Evolutionary conservation across 2,329 filamentous ascomycete species (phyloP), one percentile per base, ranked within the genome.

Genomic region (Pseudogymnoascus sp.): DNA sequence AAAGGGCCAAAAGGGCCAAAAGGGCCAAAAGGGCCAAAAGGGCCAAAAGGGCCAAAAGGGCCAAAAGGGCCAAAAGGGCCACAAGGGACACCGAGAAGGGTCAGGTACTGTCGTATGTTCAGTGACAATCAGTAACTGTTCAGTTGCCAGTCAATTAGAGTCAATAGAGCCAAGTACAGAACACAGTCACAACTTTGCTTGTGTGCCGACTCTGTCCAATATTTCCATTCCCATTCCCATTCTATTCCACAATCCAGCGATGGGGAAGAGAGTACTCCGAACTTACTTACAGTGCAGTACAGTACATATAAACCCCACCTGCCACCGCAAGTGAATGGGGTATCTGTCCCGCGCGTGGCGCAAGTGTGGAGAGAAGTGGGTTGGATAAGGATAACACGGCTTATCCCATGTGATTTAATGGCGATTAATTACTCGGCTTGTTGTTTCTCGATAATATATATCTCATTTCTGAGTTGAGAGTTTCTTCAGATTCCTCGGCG

Each of bases 301-400:
- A 46, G 42, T 44, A 56, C 50, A 56, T 56, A 56, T 56, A 33
- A 56, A 56, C 50, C 50, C 50, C 50, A 56, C 50, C 50, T 56
- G 50, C 50, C 50, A 56, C 4, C 50, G 50, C 29, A 33, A 56
- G 50, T 33, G 13, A 56, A 56, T 4, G 50, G 50, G 50, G 50
- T 56, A 56, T 56, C 7, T 56, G 50, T 56, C 50, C 50, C 50
- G 50, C 46, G 46, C 50, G 50, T 56, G 50, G 29, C 50, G 50
- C 50, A 56, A 33, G 50, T 56, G 50, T 19, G 50, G 50, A 46
- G 42, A 56, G 46, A 56, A 56, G 50, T 56, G 50, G 50, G 50
- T 56, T 56, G 50, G 50, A 56, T 56, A 56, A 56, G 46, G 46
- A 56, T 56, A 56, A 56, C 46, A 56, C 46, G 46, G 46, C 46